A percentile compares a stretch with the other conserved stretches of the same genome.
Conservation (phyloP, 768 basidiomycete species). For the Lentinula guzmanii region DNA sequence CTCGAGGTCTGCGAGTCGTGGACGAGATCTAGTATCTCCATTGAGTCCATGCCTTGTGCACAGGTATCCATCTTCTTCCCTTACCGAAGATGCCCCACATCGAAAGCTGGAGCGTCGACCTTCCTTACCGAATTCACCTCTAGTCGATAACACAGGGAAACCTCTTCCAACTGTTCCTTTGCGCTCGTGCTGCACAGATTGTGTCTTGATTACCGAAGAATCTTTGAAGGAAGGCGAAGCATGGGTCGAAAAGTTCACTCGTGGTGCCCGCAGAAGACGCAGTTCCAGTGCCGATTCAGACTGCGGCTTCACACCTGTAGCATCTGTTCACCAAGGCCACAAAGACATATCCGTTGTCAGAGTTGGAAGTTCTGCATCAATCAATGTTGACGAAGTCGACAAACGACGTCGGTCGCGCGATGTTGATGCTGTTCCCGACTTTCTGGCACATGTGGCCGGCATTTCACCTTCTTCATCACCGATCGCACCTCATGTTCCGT, state of each 20-base stretch:
- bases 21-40: conserved; percentile 23
- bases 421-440: conserved; percentile 7
- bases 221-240: conserved; percentile 46
- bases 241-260: conserved; percentile 61
- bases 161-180: conserved; percentile 54
- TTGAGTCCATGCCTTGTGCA: conserved; percentile 55
- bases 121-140: conserved; percentile 28
- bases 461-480: background rate
- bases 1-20: conserved; percentile 33
- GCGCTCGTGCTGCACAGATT: conserved; percentile 65
- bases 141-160: conserved; percentile 22
- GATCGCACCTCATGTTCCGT: conserved; percentile 20
- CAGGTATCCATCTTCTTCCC: conserved; percentile 23
- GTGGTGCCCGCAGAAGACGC: conserved; percentile 55
- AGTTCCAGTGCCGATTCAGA: conserved; percentile 29
- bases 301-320: conserved; percentile 23
- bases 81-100: conserved; percentile 6
- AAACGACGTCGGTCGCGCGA: conserved; percentile 47
- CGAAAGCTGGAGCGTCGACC: conserved; percentile 16
- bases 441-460: no score
- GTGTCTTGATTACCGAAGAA: conserved; percentile 53
- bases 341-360: conserved; percentile 11
- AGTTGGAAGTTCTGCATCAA: conserved; percentile 21
- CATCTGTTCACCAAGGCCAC: conserved; percentile 5
- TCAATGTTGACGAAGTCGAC: conserved; percentile 63